These are phyloP conservation scores for Cyberlindnera maritima DNA, from an alignment of 805 yeast genomes.

Conservation along the genomic window DNA sequence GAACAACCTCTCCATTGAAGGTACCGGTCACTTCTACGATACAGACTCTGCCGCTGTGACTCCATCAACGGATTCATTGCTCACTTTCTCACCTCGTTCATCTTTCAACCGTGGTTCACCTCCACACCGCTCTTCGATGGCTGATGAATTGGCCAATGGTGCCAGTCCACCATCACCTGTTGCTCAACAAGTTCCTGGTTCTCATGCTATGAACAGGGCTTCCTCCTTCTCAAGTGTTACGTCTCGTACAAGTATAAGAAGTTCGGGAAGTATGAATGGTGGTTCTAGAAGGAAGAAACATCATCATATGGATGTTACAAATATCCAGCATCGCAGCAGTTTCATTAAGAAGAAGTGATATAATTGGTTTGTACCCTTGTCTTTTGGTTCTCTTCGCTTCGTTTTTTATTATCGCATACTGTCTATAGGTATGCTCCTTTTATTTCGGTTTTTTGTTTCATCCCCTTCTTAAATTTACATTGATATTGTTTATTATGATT, in stretches of 20 bases:
- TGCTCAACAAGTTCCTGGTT: neutral
- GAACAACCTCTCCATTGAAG: neutral
- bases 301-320: slow-evolving; percentile 26
- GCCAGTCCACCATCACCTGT: slow-evolving; percentile 1
- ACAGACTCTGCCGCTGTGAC: neutral
- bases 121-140: slow-evolving; percentile 11
- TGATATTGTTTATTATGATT: too few species aligned
- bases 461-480: too few species aligned
- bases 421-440: too few species aligned
- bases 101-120: neutral
- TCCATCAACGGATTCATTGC: slow-evolving; percentile 9
- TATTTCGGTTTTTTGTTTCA: too few species aligned
- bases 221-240: slow-evolving; percentile 20
- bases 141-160: slow-evolving; percentile 4
- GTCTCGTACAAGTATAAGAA: slow-evolving; percentile 15
- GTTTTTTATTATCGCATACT: too few species aligned
- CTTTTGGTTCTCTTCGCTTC: too few species aligned
- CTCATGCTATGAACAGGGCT: slow-evolving; percentile 10
- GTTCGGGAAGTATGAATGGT: slow-evolving; percentile 3
- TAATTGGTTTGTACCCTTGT: too few species aligned
- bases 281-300: slow-evolving; percentile 21
- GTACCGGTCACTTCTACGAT: neutral
- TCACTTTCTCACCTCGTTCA: slow-evolving; percentile 4
- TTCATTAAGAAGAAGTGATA: slow-evolving; percentile 7
- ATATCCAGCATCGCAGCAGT: slow-evolving; percentile 12